Conservation (phyloP, 169 alveolate species). For the Plasmodium relictum region DNA sequence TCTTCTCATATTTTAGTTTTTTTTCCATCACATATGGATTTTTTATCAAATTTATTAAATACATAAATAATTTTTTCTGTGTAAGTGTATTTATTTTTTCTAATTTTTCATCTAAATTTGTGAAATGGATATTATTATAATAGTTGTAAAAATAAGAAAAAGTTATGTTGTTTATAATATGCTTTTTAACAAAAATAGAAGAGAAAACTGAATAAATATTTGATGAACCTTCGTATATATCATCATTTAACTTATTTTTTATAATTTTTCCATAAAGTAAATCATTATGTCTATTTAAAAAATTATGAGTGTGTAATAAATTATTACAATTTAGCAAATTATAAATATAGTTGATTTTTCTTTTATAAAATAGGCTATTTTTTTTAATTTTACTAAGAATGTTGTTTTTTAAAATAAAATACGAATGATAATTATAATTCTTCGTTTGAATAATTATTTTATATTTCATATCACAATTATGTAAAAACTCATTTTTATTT, state of each 20-base stretch:
- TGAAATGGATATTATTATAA: conserved; percentile 20
- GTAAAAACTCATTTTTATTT: not conserved
- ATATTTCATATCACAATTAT: not conserved
- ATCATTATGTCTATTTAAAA: too few species aligned
- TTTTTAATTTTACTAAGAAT: not conserved
- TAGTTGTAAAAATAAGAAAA: conserved; percentile 64
- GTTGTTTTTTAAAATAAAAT: not conserved
- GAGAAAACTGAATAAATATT: conserved; percentile 19
- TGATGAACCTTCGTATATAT: not conserved
- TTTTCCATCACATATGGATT: conserved; percentile 26
- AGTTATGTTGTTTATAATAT: conserved; percentile 25
- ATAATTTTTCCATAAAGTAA: too few species aligned
- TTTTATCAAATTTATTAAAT: conserved; percentile 15
- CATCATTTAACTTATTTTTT: not conserved
- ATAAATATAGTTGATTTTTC: not conserved
- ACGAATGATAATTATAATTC: not conserved
- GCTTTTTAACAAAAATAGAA: conserved; percentile 27
- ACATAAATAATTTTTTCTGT: conserved; percentile 43
- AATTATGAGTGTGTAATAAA: too few species aligned
- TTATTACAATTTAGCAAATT: not conserved
- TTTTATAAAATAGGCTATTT: not conserved
- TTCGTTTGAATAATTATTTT: conserved; percentile 9
- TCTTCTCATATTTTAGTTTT: not conserved
- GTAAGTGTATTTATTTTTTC: conserved; percentile 8
- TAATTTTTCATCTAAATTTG: not conserved